Conservation (phyloP, 164 flowering plant genomes). For the Kalanchoe fedtschenkoi region DNA sequence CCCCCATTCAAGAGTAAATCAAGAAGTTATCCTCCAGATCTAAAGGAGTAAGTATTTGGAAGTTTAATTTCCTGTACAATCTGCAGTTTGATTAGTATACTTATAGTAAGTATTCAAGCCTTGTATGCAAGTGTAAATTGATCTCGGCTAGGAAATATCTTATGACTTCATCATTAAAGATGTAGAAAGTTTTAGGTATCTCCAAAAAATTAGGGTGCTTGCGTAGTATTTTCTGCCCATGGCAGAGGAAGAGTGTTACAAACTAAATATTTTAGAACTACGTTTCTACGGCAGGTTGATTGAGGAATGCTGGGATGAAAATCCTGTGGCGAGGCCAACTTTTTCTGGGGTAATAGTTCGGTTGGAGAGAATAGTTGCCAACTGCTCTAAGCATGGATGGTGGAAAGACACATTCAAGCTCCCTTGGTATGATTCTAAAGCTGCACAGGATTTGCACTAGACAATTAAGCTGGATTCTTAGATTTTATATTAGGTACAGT, state of each 20-base stretch:
- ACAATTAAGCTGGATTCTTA: too few relatives aligned
- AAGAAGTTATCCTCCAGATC: constrained; percentile 62
- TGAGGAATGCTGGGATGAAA: constrained; percentile 84
- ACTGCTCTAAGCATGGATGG: constrained; percentile 81
- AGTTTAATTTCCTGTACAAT: neutral
- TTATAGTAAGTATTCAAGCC: too few relatives aligned
- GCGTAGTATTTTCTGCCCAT: too few relatives aligned
- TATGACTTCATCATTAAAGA: neutral
- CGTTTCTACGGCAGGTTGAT: constrained; percentile 47
- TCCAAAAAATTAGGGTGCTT: too few relatives aligned
- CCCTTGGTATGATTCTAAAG: constrained; percentile 59
- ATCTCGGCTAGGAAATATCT: too few relatives aligned
- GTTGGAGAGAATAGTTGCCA: constrained; percentile 59
- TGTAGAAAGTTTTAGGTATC: neutral
- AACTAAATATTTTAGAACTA: neutral
- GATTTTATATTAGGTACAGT: too few relatives aligned
- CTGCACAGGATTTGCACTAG: too few relatives aligned
- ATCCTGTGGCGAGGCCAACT: constrained; percentile 56
- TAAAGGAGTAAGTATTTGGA: constrained; percentile 59
- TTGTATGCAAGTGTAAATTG: too few relatives aligned
- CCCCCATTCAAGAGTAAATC: constrained; percentile 62
- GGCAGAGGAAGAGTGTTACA: too few relatives aligned
- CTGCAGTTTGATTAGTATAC: neutral
- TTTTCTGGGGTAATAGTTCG: constrained; percentile 77
- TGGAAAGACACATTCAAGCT: constrained; percentile 97